Evolutionary conservation across 495 filamentous ascomycete genomes (phyloP), one percentile per base, ranked within the genome.

Genomic region (Penicillium maclennaniae): DNA sequence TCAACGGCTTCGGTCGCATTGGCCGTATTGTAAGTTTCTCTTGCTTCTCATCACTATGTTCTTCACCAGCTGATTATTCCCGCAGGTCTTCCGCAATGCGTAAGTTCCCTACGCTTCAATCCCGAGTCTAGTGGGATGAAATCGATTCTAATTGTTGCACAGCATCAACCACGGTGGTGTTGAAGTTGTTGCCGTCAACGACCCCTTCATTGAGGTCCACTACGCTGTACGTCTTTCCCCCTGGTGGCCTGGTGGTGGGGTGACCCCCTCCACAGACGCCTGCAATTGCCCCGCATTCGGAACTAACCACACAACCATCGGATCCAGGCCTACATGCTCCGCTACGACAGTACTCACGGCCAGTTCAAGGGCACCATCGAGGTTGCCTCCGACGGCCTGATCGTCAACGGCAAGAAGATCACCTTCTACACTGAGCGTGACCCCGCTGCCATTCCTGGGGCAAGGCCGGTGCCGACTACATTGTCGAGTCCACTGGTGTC

Each of bases 1-100:
- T 96, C 84, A 98, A 97, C 85, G 93, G 93, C 73, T 98, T 98
- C 81, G 93, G 93, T 80, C 92, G 93, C 76, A 98, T 98, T 75
- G 93, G 93, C 60, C 87, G 93, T 73, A 96, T 98, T 73, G 95
- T 91, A 67, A 74, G 77, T 78, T 42, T 19, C 27, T 53, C 17
- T 25, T 45, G 28, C 2, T 10, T 6, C 26, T 31, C 42, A 28
- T 10, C 12, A 21, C 16, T 12, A 20, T 17, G 1, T 52, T 20
- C 34, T 27, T 44, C 23, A 21, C 15, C 19, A 25, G 40, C 56
- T 75, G 67, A 72, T 58, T 19, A 26, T 40, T 21, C 34, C 20
- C 17, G 44, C 53, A 83, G 79, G 76, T 89, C 77, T 84, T 88
- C 80, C 87, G 86, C 69, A 89, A 89, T 77, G 85, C 85, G 86